Evolutionary conservation across 306 rosid genomes (phyloP), one percentile per base, ranked within the genome.

Genomic region (Sicyos baderoa): DNA sequence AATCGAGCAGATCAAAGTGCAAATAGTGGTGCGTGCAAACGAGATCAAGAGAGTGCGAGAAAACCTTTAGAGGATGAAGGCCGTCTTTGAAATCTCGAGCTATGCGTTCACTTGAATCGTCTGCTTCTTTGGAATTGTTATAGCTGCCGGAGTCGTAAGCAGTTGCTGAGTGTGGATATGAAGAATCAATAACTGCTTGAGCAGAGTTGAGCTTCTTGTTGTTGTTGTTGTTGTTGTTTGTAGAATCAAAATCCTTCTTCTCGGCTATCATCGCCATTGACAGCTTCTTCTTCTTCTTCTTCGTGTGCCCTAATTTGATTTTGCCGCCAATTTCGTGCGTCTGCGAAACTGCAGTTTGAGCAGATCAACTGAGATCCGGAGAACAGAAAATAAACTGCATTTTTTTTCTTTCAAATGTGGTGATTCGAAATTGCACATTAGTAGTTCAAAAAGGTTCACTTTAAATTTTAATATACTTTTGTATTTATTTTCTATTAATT

Each of bases 1-100:
- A 35, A 63, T 16, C 58, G 22, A 37, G 17, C 16, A 25, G n/a
- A 62, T 37, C 51, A n/a, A 66, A 14, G 3, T 4, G 48, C 19
- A 5, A 0, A 40, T 9, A 16, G 16, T 35, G 10, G 40, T 2
- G 9, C 1, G 44, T 21, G 21, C 48, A 44, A 67, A 49, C 52
- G 54, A 37, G 47, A 32, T 19, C n/a, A n/a, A n/a, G n/a, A n/a
- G 58, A 54, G 50, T 62, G 18, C 37, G 21, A 23, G 35, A 3
- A 7, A 16, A 84, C 87, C 87, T 67, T 84, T 72, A 84, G 85
- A 29, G 88, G 88, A 77, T 84, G 85, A 53, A 84, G 83, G 5
- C 85, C 85, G 69, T 77, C 77, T 72, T 72, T 81, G 83, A 78
- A 83, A 71, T 84, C 87, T 53, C 75, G 82, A 75, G 84, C 82